Evolutionary conservation across 345 rosid species (phyloP).

Genomic region (Gossypium stocksii): DNA sequence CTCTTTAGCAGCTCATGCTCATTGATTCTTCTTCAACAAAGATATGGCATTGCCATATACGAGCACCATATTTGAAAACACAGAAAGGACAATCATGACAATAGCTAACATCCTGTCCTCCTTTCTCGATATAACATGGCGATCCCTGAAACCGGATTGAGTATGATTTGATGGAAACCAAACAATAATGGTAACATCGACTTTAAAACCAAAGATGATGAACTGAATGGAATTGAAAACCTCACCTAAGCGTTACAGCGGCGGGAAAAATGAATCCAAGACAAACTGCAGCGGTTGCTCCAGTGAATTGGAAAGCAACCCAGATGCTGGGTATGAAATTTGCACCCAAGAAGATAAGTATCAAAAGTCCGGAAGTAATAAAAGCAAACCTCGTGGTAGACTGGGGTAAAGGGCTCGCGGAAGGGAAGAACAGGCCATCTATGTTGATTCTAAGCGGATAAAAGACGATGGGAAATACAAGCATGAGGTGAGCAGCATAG

Average conservation of each 20-base stretch:
- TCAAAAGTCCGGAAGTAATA: conserved; percentile 52
- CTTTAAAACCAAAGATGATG: too few relatives aligned
- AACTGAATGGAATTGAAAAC: too few relatives aligned
- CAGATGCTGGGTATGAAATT: conserved; percentile 93
- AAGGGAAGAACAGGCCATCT: conserved; percentile 81
- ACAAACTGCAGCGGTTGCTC: conserved; percentile 94
- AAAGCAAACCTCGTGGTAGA: conserved; percentile 60
- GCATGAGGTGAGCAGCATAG: conserved; percentile 84
- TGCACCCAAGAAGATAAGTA: conserved; percentile 64
- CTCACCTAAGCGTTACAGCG: conserved; percentile 49
- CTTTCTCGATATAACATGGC: conserved; percentile 56
- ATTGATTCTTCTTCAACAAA: conserved; percentile 29
- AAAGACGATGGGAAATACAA: conserved; percentile 86
- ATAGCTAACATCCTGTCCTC: conserved; percentile 55
- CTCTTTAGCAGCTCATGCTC: not conserved
- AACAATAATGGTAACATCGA: too few relatives aligned
- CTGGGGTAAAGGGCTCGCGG: conserved; percentile 45
- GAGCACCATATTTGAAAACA: conserved; percentile 63
- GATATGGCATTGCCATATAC: conserved; percentile 70
- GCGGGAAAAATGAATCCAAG: conserved; percentile 94
- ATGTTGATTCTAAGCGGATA: conserved; percentile 70
- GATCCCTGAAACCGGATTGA: conserved; percentile 49
- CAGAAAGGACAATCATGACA: conserved; percentile 75
- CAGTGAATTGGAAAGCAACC: conserved; percentile 96
- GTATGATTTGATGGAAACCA: not conserved